Conservation (phyloP, 2,329 filamentous ascomycete genomes). For the Paraphoma sp. region DNA sequence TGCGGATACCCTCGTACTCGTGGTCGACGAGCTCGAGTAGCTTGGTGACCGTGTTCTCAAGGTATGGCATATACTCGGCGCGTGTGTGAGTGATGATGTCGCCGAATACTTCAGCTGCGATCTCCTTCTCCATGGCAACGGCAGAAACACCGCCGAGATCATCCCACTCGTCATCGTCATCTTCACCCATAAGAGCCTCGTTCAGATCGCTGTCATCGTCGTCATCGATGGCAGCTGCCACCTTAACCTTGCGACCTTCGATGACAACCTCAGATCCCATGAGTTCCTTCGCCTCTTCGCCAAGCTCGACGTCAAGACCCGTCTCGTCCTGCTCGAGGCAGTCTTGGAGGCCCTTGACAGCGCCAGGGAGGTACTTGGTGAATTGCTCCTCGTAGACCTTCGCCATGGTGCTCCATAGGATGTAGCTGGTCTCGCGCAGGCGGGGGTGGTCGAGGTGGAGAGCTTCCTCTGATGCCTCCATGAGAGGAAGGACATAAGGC, state of each 20-base stretch:
- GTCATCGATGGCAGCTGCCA: slow-evolving; percentile 66
- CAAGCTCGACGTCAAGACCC: slow-evolving; percentile 77
- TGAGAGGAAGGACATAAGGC: slow-evolving; percentile 87
- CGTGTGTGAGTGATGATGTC: slow-evolving; percentile 90
- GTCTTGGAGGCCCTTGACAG: slow-evolving; percentile 80
- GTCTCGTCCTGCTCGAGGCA: slow-evolving; percentile 90
- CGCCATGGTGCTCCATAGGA: slow-evolving; percentile 92
- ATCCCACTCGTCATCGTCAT: slow-evolving; percentile 84
- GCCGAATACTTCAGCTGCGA: slow-evolving; percentile 91
- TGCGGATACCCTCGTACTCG: slow-evolving; percentile 90
- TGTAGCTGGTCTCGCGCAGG: slow-evolving; percentile 94
- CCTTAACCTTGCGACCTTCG: slow-evolving; percentile 84
- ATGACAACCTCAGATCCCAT: slow-evolving; percentile 78
- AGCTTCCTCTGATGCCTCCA: slow-evolving; percentile 91
- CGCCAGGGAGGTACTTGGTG: slow-evolving; percentile 76
- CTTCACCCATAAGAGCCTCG: slow-evolving; percentile 64
- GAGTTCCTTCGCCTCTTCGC: slow-evolving; percentile 75
- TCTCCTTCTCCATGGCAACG: slow-evolving; percentile 94
- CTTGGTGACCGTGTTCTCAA: slow-evolving; percentile 85
- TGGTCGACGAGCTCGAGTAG: slow-evolving; percentile 85
- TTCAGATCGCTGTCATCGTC: slow-evolving; percentile 66
- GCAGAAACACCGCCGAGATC: slow-evolving; percentile 85
- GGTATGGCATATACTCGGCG: slow-evolving; percentile 79
- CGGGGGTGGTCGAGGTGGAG: slow-evolving; percentile 87
- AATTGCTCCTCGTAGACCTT: slow-evolving; percentile 92